Evolutionary conservation across 2,329 filamentous ascomycete species (phyloP).

Genomic region (Pseudogymnoascus destructans): DNA sequence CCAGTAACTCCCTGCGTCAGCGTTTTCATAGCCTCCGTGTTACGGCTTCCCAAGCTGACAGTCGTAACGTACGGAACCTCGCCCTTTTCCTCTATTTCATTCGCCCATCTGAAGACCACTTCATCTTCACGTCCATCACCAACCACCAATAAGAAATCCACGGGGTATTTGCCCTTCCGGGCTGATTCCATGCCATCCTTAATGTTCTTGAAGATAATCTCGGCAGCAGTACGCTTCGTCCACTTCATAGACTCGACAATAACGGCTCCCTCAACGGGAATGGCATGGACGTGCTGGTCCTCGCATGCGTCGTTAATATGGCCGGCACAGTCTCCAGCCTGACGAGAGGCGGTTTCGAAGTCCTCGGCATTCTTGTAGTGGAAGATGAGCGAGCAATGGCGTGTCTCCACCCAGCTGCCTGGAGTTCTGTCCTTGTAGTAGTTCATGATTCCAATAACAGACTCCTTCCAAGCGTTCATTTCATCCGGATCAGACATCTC

Average conservation of each 20-base stretch:
- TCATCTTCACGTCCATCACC: slow-evolving; percentile 91
- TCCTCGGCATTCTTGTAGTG: slow-evolving; percentile 79
- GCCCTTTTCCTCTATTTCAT: slow-evolving; percentile 49
- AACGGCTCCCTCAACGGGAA: slow-evolving; percentile 67
- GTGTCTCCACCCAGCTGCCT: slow-evolving; percentile 75
- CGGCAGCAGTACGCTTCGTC: slow-evolving; percentile 75
- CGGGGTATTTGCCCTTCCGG: slow-evolving; percentile 27
- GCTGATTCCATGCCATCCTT: slow-evolving; percentile 29
- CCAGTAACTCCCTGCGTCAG: slow-evolving; percentile 86
- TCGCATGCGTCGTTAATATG: slow-evolving; percentile 93
- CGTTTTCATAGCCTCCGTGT: slow-evolving; percentile 76
- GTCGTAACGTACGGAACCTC: slow-evolving; percentile 61
- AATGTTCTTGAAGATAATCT: slow-evolving; percentile 54
- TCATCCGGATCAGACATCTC: slow-evolving; percentile 61
- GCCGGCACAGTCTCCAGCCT: slow-evolving; percentile 79
- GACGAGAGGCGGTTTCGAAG: slow-evolving; percentile 57
- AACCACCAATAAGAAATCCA: slow-evolving; percentile 80
- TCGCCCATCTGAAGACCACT: slow-evolving; percentile 89
- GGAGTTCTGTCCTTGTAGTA: slow-evolving; percentile 88
- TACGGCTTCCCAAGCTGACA: slow-evolving; percentile 74
- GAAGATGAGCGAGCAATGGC: slow-evolving; percentile 84
- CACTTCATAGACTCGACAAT: slow-evolving; percentile 75
- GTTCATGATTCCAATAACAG: slow-evolving; percentile 67
- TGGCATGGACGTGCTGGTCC: slow-evolving; percentile 68
- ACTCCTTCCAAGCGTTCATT: slow-evolving; percentile 67